These are phyloP conservation scores for Sphagnum contortum DNA, from an alignment of 225 moss, liverwort and hornwort genomes.

Conservation along the genomic window DNA sequence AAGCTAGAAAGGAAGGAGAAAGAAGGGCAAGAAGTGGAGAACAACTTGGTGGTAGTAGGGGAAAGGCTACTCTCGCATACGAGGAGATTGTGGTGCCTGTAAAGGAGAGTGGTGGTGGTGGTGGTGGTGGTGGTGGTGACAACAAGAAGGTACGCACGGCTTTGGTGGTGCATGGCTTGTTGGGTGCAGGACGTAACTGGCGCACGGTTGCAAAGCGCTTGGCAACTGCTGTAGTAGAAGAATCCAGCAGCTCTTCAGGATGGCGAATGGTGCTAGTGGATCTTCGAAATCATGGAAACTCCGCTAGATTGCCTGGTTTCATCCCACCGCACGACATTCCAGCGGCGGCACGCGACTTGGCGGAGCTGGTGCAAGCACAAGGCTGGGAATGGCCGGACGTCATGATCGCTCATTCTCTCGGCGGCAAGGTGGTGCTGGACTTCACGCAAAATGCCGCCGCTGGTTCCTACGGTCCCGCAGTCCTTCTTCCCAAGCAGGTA, in stretches of 20 bases:
- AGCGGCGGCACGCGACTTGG: conserved; percentile 73
- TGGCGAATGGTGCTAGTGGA: conserved; percentile 86
- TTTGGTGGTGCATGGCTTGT: conserved; percentile 79
- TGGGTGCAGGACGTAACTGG: conserved; percentile 93
- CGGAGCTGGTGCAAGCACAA: conserved; percentile 53
- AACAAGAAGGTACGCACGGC: conserved; percentile 37
- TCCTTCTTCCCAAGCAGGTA: conserved; percentile 77
- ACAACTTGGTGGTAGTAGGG: neutral
- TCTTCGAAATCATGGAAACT: conserved; percentile 81
- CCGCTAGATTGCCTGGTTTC: conserved; percentile 44
- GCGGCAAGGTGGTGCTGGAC: conserved; percentile 87
- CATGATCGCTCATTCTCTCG: conserved; percentile 84
- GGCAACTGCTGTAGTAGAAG: conserved; percentile 30
- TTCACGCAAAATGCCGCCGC: conserved; percentile 51
- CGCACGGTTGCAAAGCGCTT: conserved; percentile 70
- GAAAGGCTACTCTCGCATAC: conserved; percentile 56
- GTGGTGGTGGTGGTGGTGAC: conserved; percentile 6
- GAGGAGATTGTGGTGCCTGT: conserved; percentile 62
- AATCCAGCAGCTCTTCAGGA: conserved; percentile 37
- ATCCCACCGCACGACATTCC: conserved; percentile 66
- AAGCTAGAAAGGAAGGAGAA: too few relatives aligned
- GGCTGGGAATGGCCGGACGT: conserved; percentile 66
- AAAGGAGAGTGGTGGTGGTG: neutral
- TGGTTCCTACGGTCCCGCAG: conserved; percentile 49
- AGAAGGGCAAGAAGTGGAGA: too few relatives aligned